Percentiles rank a stretch among this genome's conserved stretches.
phyloP scores from a whole-genome alignment of 1,284 basidiomycete genomes.

The Ustilago lituana region DNA sequence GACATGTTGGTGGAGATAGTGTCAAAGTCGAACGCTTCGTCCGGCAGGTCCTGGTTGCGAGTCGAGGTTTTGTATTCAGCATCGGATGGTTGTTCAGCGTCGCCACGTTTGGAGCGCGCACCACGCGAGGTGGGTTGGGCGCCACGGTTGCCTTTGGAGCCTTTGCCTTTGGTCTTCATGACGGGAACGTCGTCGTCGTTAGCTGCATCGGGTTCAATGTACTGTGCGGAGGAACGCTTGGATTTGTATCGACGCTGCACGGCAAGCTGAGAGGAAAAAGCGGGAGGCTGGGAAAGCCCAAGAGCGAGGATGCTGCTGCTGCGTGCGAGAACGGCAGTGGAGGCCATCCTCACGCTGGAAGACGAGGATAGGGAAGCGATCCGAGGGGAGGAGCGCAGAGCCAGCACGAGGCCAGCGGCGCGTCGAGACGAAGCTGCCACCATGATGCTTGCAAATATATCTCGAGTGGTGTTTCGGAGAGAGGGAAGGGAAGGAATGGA shows the following conservation, averaged over 20 bases:
- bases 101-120: constrained; percentile 40
- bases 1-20: constrained; percentile 49
- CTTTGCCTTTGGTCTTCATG: constrained; percentile 60
- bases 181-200: constrained; percentile 56
- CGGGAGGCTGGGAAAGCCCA: too few relatives aligned
- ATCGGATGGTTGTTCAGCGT: constrained; percentile 12
- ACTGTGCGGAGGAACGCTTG: constrained; percentile 42
- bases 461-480: neutral
- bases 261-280: neutral
- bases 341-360: constrained; percentile 9
- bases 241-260: constrained; percentile 34
- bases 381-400: constrained; percentile 10
- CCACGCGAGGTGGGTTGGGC: constrained; percentile 27
- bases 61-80: constrained; percentile 41
- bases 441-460: neutral
- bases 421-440: constrained; percentile 1
- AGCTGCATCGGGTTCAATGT: constrained; percentile 39
- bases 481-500: neutral
- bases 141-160: constrained; percentile 37
- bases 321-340: constrained; percentile 12
- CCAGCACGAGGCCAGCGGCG: constrained; percentile 8
- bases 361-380: constrained; percentile 5
- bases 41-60: constrained; percentile 50
- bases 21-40: constrained; percentile 51
- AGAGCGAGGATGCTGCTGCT: too few relatives aligned